Base-by-base conservation (phyloP, 257 asterid genomes). In the Vinca minor region DNA sequence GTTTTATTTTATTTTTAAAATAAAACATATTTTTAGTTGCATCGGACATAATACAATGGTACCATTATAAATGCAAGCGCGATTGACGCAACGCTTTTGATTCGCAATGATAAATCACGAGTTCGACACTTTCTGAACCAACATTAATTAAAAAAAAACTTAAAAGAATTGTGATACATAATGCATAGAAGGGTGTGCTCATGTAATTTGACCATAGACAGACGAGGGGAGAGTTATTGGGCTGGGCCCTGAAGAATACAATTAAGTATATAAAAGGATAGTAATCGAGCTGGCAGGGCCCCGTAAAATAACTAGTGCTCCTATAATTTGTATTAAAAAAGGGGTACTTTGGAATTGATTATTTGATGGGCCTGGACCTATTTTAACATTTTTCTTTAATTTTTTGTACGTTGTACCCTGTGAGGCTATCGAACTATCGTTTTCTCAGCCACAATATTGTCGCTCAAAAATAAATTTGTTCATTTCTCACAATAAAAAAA, bases 221-320 rank as follows among this genome's bases (percentile, higher is more conserved):
- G 64, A 68, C 59, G 4, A 21, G 26, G n/a, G 41, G 53, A 18
- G n/a, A 63, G 74, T 63, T 58, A 63, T 64, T 78, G 75, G 75
- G 71, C 68, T 67, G 76, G 73, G 59, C 70, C 71, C 23, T n/a
- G 9, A 6, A 21, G 55, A 52, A 47, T 49, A 67, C 49, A 38
- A 4, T 56, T 41, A 59, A 67, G 17, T 58, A 12, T 12, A 17
- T 31, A 36, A 46, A 57, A 15, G 67, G 4, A 32, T 52, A 26
- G 11, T 1, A 23, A 69, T 14, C 69, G 55, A 34, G 35, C 60
- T 46, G 32, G 53, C 50, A 20, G 64, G 76, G 64, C 65, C 79
- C n/a, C 76, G 47, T 38, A 11, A 57, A 28, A 36, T 45, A 12
- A 61, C 59, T 32, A 39, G 66, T 46, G 67, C 63, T 45, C 66